Evolutionary conservation across 306 rosid genomes (phyloP), one percentile per base, ranked within the genome.

Genomic region (Alnus rubra): DNA sequence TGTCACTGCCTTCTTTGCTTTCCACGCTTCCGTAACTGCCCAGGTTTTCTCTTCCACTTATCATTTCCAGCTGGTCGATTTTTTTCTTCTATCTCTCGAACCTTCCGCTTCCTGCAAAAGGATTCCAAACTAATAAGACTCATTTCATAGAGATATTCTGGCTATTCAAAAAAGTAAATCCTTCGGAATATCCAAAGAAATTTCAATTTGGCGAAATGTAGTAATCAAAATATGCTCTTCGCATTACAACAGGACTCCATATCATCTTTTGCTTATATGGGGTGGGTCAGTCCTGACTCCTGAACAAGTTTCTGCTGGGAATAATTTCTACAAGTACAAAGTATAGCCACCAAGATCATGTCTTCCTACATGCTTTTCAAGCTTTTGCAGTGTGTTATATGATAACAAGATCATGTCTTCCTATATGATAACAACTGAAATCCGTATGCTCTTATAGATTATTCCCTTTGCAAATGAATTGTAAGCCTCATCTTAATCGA

Each of bases 1-100:
- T 69, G 70, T 83, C 60, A 82, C 51, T 59, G 74, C 64, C 98
- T 81, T 82, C 92, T 90, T 80, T 90, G 89, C 81, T 95, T 95
- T 16, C 95, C 91, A 19, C 94, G 87, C 82, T 86, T 90, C 73
- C 54, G 74, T 30, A 98, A 72, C 70, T 77, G 80, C 51, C 54
- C 77, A 62, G 95, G 91, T 68, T 84, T 85, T 42, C 81, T 92
- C 88, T 92, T 95, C 98, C 98, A 95, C 53, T 88, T 95, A 4
- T 83, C 81, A 79, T 92, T 92, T 39, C 95, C 93, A 54, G n/a
- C 94, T 1, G 94, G 90, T 80, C 58, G 90, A 58, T 78, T 88
- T 39, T 85, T 67, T 75, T 89, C 98, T 86, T 92, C 96, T 39
- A 92, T 95, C 80, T 91, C 97, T 68, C 60, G 83, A 58, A 95